Percentiles rank a stretch among this genome's conserved stretches.
Conservation (phyloP, 345 rosid genomes). For the Aethionema arabicum region DNA sequence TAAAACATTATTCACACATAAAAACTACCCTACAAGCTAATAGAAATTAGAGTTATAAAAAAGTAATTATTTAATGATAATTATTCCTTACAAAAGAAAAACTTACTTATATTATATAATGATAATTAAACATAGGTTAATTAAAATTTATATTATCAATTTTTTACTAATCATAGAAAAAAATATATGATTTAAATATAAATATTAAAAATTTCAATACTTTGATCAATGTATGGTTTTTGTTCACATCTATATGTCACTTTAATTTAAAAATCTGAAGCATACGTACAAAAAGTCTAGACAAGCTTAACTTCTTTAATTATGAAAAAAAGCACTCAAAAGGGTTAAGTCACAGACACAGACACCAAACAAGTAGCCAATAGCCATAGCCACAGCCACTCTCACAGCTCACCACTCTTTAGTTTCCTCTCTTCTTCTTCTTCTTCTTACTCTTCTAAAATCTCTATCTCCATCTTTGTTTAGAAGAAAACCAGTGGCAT, state of each 20-base stretch:
- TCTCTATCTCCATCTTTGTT: slow-evolving; percentile 3
- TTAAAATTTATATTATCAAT: no score
- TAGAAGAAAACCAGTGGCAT: slow-evolving; percentile 20
- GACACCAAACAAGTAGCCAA: slow-evolving; percentile 37
- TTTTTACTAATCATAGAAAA: no score
- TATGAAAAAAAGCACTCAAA: slow-evolving; percentile 33
- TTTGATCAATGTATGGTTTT: no score
- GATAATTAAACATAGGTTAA: no score
- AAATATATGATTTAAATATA: no score
- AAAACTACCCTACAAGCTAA: no score
- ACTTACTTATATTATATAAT: no score
- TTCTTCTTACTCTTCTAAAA: slow-evolving; percentile 21
- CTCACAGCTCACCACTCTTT: slow-evolving; percentile 26
- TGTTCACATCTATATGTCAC: neutral
- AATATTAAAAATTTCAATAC: no score
- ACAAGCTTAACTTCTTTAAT: slow-evolving; percentile 35
- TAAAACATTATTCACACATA: no score
- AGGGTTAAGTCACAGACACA: slow-evolving; percentile 34
- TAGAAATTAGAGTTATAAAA: no score
- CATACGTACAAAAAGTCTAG: slow-evolving; percentile 27
- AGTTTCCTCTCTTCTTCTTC: slow-evolving; percentile 14
- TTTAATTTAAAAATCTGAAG: slow-evolving; percentile 13
- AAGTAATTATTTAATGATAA: no score
- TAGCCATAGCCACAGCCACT: slow-evolving; percentile 22
- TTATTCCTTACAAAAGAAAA: no score